Evolutionary conservation across 2,329 filamentous ascomycete species (phyloP).

Genomic region (Gnomoniopsis smithogilvyi): DNA sequence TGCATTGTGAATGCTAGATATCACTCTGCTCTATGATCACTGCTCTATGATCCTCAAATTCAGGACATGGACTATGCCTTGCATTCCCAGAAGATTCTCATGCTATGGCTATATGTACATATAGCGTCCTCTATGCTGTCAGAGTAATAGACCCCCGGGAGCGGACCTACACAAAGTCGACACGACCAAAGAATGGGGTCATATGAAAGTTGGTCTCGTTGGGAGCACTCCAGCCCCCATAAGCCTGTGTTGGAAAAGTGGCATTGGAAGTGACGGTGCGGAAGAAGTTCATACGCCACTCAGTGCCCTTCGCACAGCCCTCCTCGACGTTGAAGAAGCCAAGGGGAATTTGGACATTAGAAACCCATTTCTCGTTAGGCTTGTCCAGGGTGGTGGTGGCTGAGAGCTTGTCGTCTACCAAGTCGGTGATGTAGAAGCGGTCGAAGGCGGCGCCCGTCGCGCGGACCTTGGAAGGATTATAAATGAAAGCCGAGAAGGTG

Average conservation of each 20-base stretch:
- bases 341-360: slow-evolving; percentile 40
- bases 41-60: too few species aligned
- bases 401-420: slow-evolving; percentile 37
- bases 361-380: slow-evolving; percentile 35
- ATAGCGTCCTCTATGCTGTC: too few species aligned
- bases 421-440: slow-evolving; percentile 37
- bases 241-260: slow-evolving; percentile 40
- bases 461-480: slow-evolving; percentile 46
- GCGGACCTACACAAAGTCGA: slow-evolving; percentile 31
- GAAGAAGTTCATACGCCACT: slow-evolving; percentile 53
- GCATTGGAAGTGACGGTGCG: slow-evolving; percentile 40
- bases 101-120: too few species aligned
- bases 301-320: slow-evolving; percentile 37
- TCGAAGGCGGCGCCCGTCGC: slow-evolving; percentile 39
- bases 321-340: slow-evolving; percentile 46
- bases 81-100: too few species aligned
- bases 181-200: slow-evolving; percentile 41
- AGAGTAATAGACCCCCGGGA: too few species aligned
- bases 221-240: slow-evolving; percentile 45
- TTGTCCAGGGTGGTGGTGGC: slow-evolving; percentile 37
- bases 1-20: too few species aligned
- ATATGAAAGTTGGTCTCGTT: slow-evolving; percentile 46
- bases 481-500: slow-evolving; percentile 49
- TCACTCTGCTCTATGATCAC: too few species aligned
- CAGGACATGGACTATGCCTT: too few species aligned